Evolutionary conservation across 2,329 filamentous ascomycete genomes (phyloP), one percentile per base, ranked within the genome.

Genomic region (Aspergillus arachidicola): DNA sequence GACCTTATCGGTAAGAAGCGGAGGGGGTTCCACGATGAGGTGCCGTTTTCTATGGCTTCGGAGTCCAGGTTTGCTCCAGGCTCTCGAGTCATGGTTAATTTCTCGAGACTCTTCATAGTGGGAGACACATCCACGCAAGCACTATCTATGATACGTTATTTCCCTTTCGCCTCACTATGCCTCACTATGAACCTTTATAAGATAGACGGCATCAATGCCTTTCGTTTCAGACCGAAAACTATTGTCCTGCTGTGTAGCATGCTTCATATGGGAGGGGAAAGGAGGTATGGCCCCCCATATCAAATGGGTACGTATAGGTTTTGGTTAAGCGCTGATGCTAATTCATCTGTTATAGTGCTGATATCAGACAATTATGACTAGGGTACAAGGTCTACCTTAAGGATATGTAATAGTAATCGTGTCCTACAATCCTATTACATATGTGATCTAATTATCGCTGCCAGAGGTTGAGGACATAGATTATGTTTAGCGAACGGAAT

Each of bases 401-500:
- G 36, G 36, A 19, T 28, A 14, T n/a, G 32, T 54, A n/a, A 14
- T 19, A 54, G 5, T 34, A 34, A 11, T 43, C 3, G 30, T 53
- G 28, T 32, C 19, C 50, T n/a, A 6, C 19, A 11, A 36, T 54
- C 46, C 26, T 50, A 9, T 30, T 38, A 2, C 32, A 38, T 55
- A 41, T 19, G 34, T 26, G 34, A 38, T 36, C n/a, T 12, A 36
- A 36, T 21, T 54, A 54, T 54, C 28, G 7, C 23, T 14, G 30
- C 28, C 19, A 53, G 30, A 19, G 12, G 28, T 32, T 34, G 28
- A 34, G 48, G 4, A 21, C 30, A 36, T 34, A 54, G n/a, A 19
- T 54, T 36, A 36, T 36, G 51, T 54, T 54, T 41, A 55, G 32
- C 19, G 51, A 55, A 36, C 21, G 34, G 23, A 55, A 55, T 55